Conservation (phyloP, 2,329 filamentous ascomycete genomes). For the Calonectria naviculata region DNA sequence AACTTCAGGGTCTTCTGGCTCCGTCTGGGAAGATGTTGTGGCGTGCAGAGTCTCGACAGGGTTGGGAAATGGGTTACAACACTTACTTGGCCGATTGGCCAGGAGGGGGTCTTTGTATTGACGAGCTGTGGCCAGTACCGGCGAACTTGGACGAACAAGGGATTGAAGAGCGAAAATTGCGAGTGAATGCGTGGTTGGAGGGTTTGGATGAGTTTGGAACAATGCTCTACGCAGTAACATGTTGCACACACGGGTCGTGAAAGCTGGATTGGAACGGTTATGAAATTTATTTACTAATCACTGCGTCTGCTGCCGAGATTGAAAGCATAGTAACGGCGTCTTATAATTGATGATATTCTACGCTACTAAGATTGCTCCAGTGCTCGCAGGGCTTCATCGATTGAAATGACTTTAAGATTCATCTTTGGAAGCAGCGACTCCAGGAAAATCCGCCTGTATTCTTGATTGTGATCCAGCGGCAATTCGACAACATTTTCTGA, state of each 20-base stretch:
- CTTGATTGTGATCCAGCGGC: background rate
- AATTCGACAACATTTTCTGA: conserved; percentile 46
- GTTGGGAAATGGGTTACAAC: conserved; percentile 59
- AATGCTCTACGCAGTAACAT: conserved; percentile 62
- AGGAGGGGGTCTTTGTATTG: conserved; percentile 54
- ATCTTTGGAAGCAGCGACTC: background rate
- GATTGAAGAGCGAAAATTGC: conserved; percentile 43
- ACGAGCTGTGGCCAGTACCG: conserved; percentile 62
- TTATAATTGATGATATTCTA: background rate
- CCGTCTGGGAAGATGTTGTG: conserved; percentile 56
- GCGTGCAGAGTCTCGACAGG: conserved; percentile 47
- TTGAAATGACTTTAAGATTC: background rate
- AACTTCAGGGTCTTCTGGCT: conserved; percentile 56
- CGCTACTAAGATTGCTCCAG: background rate
- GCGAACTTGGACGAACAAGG: conserved; percentile 42
- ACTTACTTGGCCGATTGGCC: conserved; percentile 54
- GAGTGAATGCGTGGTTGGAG: conserved; percentile 62
- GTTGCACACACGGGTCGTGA: conserved; percentile 54
- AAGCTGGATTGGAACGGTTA: no score
- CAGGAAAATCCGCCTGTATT: background rate
- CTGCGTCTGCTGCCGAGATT: no score
- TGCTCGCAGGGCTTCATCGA: background rate
- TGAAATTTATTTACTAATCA: no score
- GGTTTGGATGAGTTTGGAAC: conserved; percentile 64
- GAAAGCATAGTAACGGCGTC: background rate